phyloP scores from a whole-genome alignment of 2,329 filamentous ascomycete genomes.

The Neodidymelliopsis sp. region DNA sequence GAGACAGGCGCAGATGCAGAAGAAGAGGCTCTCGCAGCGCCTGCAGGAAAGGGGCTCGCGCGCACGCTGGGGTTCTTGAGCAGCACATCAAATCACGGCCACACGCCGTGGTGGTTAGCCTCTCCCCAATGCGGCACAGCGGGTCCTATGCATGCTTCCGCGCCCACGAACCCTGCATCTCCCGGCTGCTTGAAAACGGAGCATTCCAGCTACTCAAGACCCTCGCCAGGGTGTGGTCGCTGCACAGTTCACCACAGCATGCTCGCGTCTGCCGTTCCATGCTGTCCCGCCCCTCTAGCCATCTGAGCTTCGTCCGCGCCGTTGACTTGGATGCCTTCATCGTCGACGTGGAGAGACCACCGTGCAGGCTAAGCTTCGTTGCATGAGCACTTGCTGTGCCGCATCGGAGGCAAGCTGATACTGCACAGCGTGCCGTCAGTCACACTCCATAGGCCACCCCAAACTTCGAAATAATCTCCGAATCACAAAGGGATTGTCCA shows the following conservation, averaged over 20 bases:
- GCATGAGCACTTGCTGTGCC: too few relatives aligned
- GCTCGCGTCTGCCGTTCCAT: not conserved
- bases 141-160: constrained; percentile 4
- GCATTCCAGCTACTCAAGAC: not conserved
- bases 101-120: constrained; percentile 11
- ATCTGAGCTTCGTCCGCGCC: not conserved
- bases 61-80: constrained; percentile 3
- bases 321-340: not conserved
- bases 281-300: not conserved
- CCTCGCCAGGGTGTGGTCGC: constrained; percentile 3
- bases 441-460: constrained; percentile 3
- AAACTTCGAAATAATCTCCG: constrained; percentile 31
- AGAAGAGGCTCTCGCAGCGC: not conserved
- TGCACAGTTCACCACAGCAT: constrained; percentile 3
- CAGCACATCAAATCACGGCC: constrained; percentile 5
- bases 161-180: constrained; percentile 10
- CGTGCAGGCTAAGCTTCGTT: too few relatives aligned
- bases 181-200: not conserved
- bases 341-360: not conserved
- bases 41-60: constrained; percentile 14
- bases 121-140: constrained; percentile 9
- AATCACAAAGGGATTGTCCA: constrained; percentile 26
- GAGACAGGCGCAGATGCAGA: not conserved
- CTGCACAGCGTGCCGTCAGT: constrained; percentile 2
- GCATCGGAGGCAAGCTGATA: not conserved